These are phyloP conservation scores for Butyriboletus loyo DNA, from an alignment of 768 basidiomycete genomes.

Conservation along the genomic window DNA sequence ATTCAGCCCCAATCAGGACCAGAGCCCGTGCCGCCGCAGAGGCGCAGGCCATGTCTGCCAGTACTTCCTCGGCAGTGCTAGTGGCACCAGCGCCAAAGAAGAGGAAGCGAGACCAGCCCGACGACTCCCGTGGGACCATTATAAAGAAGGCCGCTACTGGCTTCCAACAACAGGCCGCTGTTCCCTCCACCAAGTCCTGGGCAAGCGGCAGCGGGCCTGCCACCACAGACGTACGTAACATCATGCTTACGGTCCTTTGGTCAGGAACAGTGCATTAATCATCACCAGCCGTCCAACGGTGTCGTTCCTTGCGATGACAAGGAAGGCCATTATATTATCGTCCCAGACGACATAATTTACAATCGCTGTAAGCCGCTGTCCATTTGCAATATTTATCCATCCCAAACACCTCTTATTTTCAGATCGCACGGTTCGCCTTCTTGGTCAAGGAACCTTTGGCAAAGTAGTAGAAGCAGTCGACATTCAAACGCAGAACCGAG, in stretches of 20 bases:
- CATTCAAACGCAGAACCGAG: conserved; percentile 66
- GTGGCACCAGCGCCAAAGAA: conserved; percentile 78
- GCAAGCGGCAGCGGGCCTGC: conserved; percentile 61
- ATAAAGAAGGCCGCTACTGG: conserved; percentile 58
- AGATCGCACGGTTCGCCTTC: conserved; percentile 89
- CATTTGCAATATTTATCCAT: background rate
- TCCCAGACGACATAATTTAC: conserved; percentile 84
- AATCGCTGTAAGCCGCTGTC: conserved; percentile 63
- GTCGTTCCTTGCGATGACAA: conserved; percentile 88
- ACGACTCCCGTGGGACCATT: conserved; percentile 66
- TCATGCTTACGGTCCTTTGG: conserved; percentile 9
- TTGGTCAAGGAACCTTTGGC: conserved; percentile 98
- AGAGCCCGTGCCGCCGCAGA: conserved; percentile 85
- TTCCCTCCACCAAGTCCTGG: conserved; percentile 60
- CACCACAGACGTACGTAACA: conserved; percentile 62
- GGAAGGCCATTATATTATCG: conserved; percentile 98
- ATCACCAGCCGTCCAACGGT: conserved; percentile 58
- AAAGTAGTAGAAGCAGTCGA: conserved; percentile 96
- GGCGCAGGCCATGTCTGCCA: conserved; percentile 71
- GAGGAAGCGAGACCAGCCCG: conserved; percentile 74
- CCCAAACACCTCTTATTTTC: conserved; percentile 17
- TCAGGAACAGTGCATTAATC: conserved; percentile 29
- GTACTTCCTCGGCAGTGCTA: conserved; percentile 57
- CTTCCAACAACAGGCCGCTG: conserved; percentile 48
- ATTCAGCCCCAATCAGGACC: conserved; percentile 75